Base-by-base conservation (phyloP, 129 eudicot species). In the Chrysanthemum seticuspe region DNA sequence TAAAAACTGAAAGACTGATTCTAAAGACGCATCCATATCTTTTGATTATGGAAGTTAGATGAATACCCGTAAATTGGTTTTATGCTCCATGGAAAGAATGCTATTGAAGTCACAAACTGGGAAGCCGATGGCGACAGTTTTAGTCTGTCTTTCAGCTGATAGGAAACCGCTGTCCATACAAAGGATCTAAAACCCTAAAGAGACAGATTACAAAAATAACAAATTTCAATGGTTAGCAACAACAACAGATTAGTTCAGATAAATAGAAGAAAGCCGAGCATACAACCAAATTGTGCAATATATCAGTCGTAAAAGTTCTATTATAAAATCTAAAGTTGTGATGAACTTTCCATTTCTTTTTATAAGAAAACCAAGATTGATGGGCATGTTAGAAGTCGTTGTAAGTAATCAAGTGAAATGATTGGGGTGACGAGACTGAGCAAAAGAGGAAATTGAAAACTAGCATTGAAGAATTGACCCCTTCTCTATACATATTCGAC, bases 161-260 rank as follows among this genome's bases (percentile, higher is more conserved):
- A 93, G 9, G 97, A 89, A 84, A 93, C 92, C 12, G 98, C 98
- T 51, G 98, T 90, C 98, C 97, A 93, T 36, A 93, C 98, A 73
- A 93, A 93, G 13, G 98, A 93, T 76, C 97, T 88, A 83, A 93
- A 93, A 34, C 98, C 98, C 98, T 93, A 82, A 53, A 16, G 25
- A 70, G 27, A 52, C 53, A 50, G 2, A 13, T 65, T 23, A 67
- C 49, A 15, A 10, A 48, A 58, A 6, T 14, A 0, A 3, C 23
- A 40, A 7, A 13, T 31, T 31, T 70, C 79, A 55, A 56, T 78
- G 59, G 69, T 75, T 63, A 66, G 84, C 4, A n/a, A 47, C 79
- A 23, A 59, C 23, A 49, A 54, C 16, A 68, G 52, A 70, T 9
- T 44, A 54, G 1, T 15, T 34, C 44, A 68, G 67, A 61, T 57